A percentile compares a stretch with the other conserved stretches of the same genome.
Evolutionary conservation across 352 stramenopile genomes (phyloP).

Genomic region (Globisporangium yorkense): DNA sequence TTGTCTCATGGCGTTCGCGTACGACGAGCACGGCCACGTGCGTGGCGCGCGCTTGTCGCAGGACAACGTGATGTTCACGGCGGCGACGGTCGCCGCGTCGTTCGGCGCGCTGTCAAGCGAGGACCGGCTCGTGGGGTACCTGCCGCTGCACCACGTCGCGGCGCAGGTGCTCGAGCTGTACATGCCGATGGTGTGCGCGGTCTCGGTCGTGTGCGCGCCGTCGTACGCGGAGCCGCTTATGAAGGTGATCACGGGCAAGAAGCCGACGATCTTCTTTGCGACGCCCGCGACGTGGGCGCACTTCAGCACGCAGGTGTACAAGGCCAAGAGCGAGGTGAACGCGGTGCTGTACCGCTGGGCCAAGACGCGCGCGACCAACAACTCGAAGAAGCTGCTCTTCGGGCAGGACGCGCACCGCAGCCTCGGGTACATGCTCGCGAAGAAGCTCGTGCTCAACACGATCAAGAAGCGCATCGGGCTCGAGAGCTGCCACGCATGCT

Average conservation of each 20-base stretch:
- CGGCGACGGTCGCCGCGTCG: conserved; percentile 45
- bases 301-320: conserved; percentile 67
- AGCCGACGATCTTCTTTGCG: conserved; percentile 76
- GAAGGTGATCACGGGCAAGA: conserved; percentile 41
- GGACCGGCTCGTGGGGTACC: conserved; percentile 61
- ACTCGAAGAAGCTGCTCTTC: conserved; percentile 75
- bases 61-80: conserved; percentile 82
- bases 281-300: conserved; percentile 62
- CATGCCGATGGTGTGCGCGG: conserved; percentile 51
- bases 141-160: conserved; percentile 62
- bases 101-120: conserved; percentile 41
- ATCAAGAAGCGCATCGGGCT: conserved; percentile 80
- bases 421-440: conserved; percentile 74
- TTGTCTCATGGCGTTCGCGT: conserved; percentile 59
- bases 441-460: conserved; percentile 68
- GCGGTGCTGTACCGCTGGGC: conserved; percentile 69
- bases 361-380: conserved; percentile 69
- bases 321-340: conserved; percentile 69
- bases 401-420: conserved; percentile 39
- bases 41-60: conserved; percentile 62
- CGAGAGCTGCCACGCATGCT: conserved; percentile 67
- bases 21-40: conserved; percentile 42
- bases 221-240: conserved; percentile 39
- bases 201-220: conserved; percentile 57
- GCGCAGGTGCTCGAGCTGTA: conserved; percentile 74